Percentiles rank a stretch among this genome's conserved stretches.
phyloP scores from a whole-genome alignment of 805 yeast genomes.

The Cyberlindnera samutprakarnensis region DNA sequence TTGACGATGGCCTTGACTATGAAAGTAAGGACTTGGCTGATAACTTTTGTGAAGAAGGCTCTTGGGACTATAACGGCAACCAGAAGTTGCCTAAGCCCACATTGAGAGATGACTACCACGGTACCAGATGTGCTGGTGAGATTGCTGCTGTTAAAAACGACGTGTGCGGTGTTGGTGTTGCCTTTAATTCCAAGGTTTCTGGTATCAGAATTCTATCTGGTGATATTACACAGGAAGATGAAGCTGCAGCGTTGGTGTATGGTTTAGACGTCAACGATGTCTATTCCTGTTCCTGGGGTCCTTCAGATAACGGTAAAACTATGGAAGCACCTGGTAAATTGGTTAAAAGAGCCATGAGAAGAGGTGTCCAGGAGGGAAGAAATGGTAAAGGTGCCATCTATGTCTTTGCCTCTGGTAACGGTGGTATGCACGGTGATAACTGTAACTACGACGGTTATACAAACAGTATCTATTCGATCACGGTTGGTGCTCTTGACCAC shows the following conservation, averaged over 20 bases:
- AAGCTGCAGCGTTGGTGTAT: constrained; percentile 81
- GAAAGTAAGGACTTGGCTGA: constrained; percentile 64
- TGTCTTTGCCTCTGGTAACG: constrained; percentile 96
- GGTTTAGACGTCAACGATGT: constrained; percentile 82
- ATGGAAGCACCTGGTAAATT: constrained; percentile 78
- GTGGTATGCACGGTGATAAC: constrained; percentile 74
- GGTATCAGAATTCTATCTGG: constrained; percentile 89
- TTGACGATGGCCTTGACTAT: constrained; percentile 91
- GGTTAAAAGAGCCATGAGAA: constrained; percentile 76
- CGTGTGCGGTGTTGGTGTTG: constrained; percentile 96
- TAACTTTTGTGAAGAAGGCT: constrained; percentile 70
- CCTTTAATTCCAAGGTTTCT: constrained; percentile 75
- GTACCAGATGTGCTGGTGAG: constrained; percentile 97
- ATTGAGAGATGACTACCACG: constrained; percentile 80
- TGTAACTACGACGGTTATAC: constrained; percentile 98
- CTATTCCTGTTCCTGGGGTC: constrained; percentile 98
- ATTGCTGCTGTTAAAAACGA: constrained; percentile 80
- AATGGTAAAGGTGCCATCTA: constrained; percentile 75
- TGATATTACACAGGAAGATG: constrained; percentile 74
- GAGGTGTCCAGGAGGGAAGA: constrained; percentile 80
- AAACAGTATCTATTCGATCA: constrained; percentile 87
- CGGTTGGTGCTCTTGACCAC: constrained; percentile 90
- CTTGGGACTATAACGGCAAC: constrained; percentile 89
- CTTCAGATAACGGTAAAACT: constrained; percentile 83
- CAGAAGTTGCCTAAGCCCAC: constrained; percentile 72